A percentile compares a stretch with the other conserved stretches of the same genome.
Conservation (phyloP, 495 filamentous ascomycete species). For the Penicillium pulvis region DNA sequence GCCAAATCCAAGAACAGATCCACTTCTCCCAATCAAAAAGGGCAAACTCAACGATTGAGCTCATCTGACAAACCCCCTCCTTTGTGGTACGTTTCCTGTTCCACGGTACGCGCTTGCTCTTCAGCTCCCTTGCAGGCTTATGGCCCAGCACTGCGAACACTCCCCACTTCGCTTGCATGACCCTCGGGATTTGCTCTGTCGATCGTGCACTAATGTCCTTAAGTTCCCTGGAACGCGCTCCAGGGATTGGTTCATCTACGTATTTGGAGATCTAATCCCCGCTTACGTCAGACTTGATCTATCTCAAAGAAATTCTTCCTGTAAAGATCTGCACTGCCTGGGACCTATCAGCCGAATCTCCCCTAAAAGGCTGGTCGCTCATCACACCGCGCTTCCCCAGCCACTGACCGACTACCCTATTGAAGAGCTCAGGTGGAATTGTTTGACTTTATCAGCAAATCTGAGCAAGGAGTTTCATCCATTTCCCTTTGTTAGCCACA, state of each 20-base stretch:
- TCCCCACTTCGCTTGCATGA: neutral
- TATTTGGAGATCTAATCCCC: neutral
- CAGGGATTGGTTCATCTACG: neutral
- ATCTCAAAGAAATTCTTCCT: neutral
- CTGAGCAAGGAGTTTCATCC: no score
- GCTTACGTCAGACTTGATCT: neutral
- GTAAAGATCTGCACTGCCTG: neutral
- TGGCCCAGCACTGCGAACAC: neutral
- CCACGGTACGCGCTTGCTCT: neutral
- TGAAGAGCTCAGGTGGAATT: neutral
- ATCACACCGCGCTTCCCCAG: neutral
- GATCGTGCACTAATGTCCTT: neutral
- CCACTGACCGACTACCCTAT: no score
- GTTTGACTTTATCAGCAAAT: neutral
- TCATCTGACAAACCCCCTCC: neutral
- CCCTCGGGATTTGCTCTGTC: conserved; percentile 1
- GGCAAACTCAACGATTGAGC: no score
- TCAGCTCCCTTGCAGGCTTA: conserved; percentile 3
- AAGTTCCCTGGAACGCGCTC: neutral
- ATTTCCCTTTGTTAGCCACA: no score
- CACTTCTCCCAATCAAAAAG: neutral
- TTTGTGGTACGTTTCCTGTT: neutral
- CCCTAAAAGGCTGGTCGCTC: neutral
- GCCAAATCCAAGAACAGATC: no score
- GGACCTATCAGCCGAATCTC: neutral